These are phyloP conservation scores for Clarkia xantiana DNA, from an alignment of 345 rosid genomes.

Conservation along the genomic window DNA sequence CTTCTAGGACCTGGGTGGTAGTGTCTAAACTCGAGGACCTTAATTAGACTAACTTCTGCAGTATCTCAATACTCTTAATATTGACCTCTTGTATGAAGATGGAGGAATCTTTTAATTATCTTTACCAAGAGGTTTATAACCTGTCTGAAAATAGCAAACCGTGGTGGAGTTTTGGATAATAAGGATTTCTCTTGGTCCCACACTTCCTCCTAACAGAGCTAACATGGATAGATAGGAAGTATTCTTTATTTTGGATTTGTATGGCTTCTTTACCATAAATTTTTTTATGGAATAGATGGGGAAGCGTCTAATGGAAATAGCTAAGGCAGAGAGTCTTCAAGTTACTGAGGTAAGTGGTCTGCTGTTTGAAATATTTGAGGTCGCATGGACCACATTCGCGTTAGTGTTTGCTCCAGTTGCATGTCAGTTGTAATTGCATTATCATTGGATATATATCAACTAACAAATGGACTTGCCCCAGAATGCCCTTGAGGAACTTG, in stretches of 20 bases:
- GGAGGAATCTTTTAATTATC: too few relatives aligned
- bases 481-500: conserved; percentile 93
- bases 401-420: neutral
- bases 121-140: too few relatives aligned
- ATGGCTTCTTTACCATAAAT: conserved; percentile 9
- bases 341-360: conserved; percentile 29
- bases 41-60: too few relatives aligned
- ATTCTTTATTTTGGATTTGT: neutral
- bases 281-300: conserved; percentile 56
- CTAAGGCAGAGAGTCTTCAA: conserved; percentile 74
- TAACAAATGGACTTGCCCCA: conserved; percentile 10
- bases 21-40: too few relatives aligned
- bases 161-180: too few relatives aligned
- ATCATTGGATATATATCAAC: neutral
- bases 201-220: too few relatives aligned
- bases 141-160: too few relatives aligned
- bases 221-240: neutral
- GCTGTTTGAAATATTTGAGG: neutral
- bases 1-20: too few relatives aligned
- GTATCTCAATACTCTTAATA: too few relatives aligned
- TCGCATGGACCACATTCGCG: neutral
- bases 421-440: too few relatives aligned
- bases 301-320: conserved; percentile 77
- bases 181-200: too few relatives aligned
- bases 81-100: too few relatives aligned